Evolutionary conservation across 2,329 filamentous ascomycete species (phyloP).

Genomic region (Phoma sp.): DNA sequence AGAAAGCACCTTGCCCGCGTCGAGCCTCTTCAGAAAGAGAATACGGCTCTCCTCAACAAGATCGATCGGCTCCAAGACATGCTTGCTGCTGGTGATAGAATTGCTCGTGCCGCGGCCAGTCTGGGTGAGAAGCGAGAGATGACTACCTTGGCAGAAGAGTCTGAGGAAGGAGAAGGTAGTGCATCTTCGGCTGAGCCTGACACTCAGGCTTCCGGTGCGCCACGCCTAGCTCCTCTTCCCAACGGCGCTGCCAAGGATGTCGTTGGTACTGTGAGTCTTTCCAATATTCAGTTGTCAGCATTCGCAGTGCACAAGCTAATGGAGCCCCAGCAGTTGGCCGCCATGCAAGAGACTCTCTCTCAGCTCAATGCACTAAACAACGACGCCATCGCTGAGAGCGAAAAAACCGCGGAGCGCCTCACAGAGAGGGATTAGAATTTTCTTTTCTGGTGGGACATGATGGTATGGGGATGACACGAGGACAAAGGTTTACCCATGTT

Average conservation of each 20-base stretch:
- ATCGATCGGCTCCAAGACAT: conserved; percentile 44
- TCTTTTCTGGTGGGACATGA: conserved; percentile 18
- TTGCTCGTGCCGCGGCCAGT: conserved; percentile 43
- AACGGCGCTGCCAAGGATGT: conserved; percentile 32
- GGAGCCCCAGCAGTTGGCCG: conserved; percentile 46
- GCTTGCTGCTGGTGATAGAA: conserved; percentile 43
- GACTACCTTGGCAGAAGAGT: conserved; percentile 38
- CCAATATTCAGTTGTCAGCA: not conserved
- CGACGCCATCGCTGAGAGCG: conserved; percentile 43
- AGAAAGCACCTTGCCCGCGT: conserved; percentile 44
- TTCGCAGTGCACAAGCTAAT: conserved; percentile 26
- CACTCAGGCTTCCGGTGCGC: conserved; percentile 4
- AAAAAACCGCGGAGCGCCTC: conserved; percentile 39
- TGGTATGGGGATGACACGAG: conserved; percentile 5
- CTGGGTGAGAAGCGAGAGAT: conserved; percentile 45
- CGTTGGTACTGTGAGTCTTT: conserved; percentile 44
- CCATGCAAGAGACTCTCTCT: conserved; percentile 45
- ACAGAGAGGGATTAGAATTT: conserved; percentile 36
- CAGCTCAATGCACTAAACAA: conserved; percentile 46
- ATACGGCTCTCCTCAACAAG: conserved; percentile 38
- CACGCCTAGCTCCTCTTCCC: not conserved
- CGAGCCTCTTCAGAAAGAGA: conserved; percentile 44
- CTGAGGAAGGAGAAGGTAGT: conserved; percentile 27
- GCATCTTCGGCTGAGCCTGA: not conserved
- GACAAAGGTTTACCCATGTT: too few relatives aligned